These are phyloP conservation scores for Cytospora leucostoma DNA, from an alignment of 2,329 filamentous ascomycete genomes.

Conservation along the genomic window DNA sequence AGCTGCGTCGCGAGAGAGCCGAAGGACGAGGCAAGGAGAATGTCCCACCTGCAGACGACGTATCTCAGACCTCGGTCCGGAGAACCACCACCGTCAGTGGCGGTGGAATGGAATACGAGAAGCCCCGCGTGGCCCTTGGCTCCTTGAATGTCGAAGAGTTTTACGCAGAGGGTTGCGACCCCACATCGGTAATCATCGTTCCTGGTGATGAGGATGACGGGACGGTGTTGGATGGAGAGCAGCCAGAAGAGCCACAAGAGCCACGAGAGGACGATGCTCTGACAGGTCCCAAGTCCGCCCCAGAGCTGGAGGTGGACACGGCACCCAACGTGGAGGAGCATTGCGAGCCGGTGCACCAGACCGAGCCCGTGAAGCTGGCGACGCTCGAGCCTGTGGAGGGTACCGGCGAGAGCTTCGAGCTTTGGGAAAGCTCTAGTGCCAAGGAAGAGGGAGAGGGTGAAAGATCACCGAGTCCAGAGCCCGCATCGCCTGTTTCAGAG, in stretches of 20 bases:
- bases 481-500: constrained; percentile 22
- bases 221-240: constrained; percentile 29
- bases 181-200: constrained; percentile 61
- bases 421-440: constrained; percentile 71
- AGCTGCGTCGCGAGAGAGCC: constrained; percentile 51
- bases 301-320: constrained; percentile 35
- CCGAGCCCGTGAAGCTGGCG: constrained; percentile 43
- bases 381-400: constrained; percentile 59
- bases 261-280: neutral
- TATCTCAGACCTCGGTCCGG: constrained; percentile 56
- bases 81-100: constrained; percentile 36
- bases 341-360: neutral
- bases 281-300: constrained; percentile 24
- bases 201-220: constrained; percentile 59
- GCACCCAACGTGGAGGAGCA: constrained; percentile 29
- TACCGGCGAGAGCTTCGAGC: constrained; percentile 62
- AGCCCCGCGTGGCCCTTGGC: constrained; percentile 64
- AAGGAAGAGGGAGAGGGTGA: constrained; percentile 54
- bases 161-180: constrained; percentile 66
- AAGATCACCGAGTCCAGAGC: constrained; percentile 21
- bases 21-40: constrained; percentile 88
- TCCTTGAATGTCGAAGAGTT: constrained; percentile 70
- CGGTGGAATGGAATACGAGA: constrained; percentile 58
- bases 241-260: constrained; percentile 15
- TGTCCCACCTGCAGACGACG: constrained; percentile 71